phyloP scores from a whole-genome alignment of 441 rosid species.

The Gossypium schwendimanii region DNA sequence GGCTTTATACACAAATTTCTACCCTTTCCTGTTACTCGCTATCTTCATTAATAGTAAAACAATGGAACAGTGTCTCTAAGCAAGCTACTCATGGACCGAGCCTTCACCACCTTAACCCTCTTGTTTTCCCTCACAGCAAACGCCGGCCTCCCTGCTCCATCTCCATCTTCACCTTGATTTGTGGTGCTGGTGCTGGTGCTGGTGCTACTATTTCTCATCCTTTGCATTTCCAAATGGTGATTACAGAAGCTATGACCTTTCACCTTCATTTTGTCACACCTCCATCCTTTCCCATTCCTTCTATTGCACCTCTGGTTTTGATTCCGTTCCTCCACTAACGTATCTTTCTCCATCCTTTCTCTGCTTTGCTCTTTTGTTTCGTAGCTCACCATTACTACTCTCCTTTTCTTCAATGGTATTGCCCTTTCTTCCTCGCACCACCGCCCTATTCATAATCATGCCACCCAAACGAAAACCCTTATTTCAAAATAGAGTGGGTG shows the following conservation, averaged over 20 bases:
- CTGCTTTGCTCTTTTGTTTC: background rate
- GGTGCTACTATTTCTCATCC: background rate
- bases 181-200: background rate
- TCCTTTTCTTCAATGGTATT: conserved; percentile 27
- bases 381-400: conserved; percentile 6
- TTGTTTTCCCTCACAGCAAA: background rate
- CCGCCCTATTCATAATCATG: conserved; percentile 5
- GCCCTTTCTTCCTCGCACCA: conserved; percentile 27
- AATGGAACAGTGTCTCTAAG: conserved; percentile 8
- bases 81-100: conserved; percentile 19
- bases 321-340: background rate
- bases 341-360: background rate
- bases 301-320: conserved; percentile 13
- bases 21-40: background rate
- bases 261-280: conserved; percentile 7
- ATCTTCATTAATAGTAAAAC: background rate
- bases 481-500: too few species aligned
- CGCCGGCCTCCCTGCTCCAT: background rate
- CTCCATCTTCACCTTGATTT: background rate
- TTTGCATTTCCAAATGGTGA: conserved; percentile 8
- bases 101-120: background rate
- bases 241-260: conserved; percentile 6
- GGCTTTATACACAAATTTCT: background rate
- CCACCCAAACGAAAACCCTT: background rate
- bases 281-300: conserved; percentile 21